Evolutionary conservation across 1,139 yeast genomes (phyloP).

Genomic region (Meyerozyma carpophila): DNA sequence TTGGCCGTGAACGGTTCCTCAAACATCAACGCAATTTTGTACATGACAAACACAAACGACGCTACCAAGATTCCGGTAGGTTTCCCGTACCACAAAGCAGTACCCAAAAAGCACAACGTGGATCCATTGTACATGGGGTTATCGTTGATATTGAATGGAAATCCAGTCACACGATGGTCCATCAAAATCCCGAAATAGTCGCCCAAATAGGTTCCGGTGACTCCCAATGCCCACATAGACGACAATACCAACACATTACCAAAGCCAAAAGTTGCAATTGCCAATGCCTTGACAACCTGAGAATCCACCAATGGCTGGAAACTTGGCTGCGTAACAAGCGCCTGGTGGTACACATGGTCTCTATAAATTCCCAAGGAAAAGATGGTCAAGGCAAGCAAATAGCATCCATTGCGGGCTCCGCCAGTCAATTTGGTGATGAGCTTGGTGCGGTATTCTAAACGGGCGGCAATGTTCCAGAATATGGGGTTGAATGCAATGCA

Average conservation of each 20-base stretch:
- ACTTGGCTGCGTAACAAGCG: slow-evolving; percentile 44
- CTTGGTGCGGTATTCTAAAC: slow-evolving; percentile 74
- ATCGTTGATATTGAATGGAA: slow-evolving; percentile 86
- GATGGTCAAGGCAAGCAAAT: slow-evolving; percentile 72
- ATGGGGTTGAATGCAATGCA: slow-evolving; percentile 87
- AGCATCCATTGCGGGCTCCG: slow-evolving; percentile 70
- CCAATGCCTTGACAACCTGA: slow-evolving; percentile 27
- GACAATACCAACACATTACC: slow-evolving; percentile 79
- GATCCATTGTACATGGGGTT: slow-evolving; percentile 98
- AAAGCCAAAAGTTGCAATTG: slow-evolving; percentile 40
- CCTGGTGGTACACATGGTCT: slow-evolving; percentile 69
- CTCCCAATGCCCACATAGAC: slow-evolving; percentile 92
- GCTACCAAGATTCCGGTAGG: slow-evolving; percentile 82
- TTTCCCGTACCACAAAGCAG: slow-evolving; percentile 83
- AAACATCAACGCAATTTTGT: slow-evolving; percentile 72
- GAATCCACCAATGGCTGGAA: slow-evolving; percentile 46
- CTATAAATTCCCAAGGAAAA: slow-evolving; percentile 80
- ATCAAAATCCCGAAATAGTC: slow-evolving; percentile 96
- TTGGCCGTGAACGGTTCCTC: slow-evolving; percentile 96
- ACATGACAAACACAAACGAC: slow-evolving; percentile 72
- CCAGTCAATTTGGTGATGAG: slow-evolving; percentile 66
- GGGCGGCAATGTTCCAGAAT: slow-evolving; percentile 92
- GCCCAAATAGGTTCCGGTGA: slow-evolving; percentile 94
- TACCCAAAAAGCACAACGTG: slow-evolving; percentile 81
- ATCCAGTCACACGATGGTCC: slow-evolving; percentile 84